These are phyloP conservation scores for Tritrichomonas foetus DNA, from an alignment of 208 protist genomes.

Conservation along the genomic window DNA sequence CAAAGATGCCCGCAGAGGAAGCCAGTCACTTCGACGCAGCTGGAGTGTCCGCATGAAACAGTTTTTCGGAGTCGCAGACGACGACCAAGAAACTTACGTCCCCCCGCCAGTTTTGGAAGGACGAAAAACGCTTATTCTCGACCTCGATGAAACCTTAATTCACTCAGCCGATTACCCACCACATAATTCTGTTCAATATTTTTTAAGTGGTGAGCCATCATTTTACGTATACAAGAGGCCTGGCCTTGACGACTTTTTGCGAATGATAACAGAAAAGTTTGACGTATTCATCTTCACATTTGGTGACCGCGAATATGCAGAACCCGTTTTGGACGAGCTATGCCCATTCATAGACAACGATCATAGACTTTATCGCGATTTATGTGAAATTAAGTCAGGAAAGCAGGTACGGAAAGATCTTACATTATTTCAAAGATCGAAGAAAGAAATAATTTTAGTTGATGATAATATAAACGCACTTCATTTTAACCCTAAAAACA, in stretches of 20 bases:
- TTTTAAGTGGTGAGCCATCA: not conserved
- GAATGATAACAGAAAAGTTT: conserved; percentile 29
- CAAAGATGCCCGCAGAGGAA: no score
- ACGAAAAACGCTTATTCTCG: conserved; percentile 45
- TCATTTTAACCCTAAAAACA: not conserved
- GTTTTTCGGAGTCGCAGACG: no score
- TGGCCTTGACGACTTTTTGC: conserved; percentile 46
- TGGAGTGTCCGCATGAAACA: no score
- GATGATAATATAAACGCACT: not conserved
- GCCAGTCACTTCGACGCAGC: no score
- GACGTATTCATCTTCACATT: conserved; percentile 55
- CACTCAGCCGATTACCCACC: conserved; percentile 43
- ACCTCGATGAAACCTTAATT: conserved; percentile 58
- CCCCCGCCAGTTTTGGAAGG: not conserved
- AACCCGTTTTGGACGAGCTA: not conserved
- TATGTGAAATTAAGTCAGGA: not conserved
- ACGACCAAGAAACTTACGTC: no score
- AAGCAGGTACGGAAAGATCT: not conserved
- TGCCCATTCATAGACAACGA: not conserved
- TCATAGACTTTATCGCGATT: not conserved
- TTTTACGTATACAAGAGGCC: conserved; percentile 49
- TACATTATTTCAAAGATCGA: not conserved
- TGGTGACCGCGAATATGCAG: not conserved
- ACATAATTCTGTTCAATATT: not conserved
- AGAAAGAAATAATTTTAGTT: not conserved